Evolutionary conservation across 192 early-diverging fungal genomes (phyloP).

Genomic region (Chytriomyces hyalinus): DNA sequence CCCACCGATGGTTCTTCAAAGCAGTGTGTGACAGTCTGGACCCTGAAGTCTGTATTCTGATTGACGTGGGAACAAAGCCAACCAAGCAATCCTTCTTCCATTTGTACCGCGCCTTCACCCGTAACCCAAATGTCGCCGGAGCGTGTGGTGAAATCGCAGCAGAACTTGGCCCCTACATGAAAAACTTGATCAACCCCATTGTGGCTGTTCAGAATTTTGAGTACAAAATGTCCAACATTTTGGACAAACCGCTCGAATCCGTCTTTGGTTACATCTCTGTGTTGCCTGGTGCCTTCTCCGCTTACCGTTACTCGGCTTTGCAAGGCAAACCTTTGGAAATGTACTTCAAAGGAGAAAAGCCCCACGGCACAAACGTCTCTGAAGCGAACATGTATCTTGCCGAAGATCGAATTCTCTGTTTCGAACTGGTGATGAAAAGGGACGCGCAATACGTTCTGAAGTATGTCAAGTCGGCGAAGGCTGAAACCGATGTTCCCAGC

Average conservation of each 20-base stretch:
- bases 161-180: slow-evolving; percentile 63
- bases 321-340: slow-evolving; percentile 72
- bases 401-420: slow-evolving; percentile 92
- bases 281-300: slow-evolving; percentile 93
- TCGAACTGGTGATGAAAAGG: slow-evolving; percentile 88
- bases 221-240: slow-evolving; percentile 98
- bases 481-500: slow-evolving; percentile 94
- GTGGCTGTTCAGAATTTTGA: slow-evolving; percentile 97
- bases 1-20: slow-evolving; percentile 76
- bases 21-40: slow-evolving; percentile 70
- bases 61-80: slow-evolving; percentile 79
- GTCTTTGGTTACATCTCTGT: slow-evolving; percentile 89
- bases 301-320: slow-evolving; percentile 87
- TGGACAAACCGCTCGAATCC: slow-evolving; percentile 94
- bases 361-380: slow-evolving; percentile 83
- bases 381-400: slow-evolving; percentile 93
- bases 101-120: slow-evolving; percentile 66
- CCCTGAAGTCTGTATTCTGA: slow-evolving; percentile 71
- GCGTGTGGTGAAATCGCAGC: slow-evolving; percentile 80
- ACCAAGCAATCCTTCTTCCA: slow-evolving; percentile 59
- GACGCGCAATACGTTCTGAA: slow-evolving; percentile 78
- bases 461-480: slow-evolving; percentile 88
- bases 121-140: slow-evolving; percentile 70
- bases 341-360: slow-evolving; percentile 93
- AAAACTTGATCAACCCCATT: slow-evolving; percentile 80